phyloP scores from a whole-genome alignment of 1,284 basidiomycete genomes.

The Tilletiopsis washingtonensis region DNA sequence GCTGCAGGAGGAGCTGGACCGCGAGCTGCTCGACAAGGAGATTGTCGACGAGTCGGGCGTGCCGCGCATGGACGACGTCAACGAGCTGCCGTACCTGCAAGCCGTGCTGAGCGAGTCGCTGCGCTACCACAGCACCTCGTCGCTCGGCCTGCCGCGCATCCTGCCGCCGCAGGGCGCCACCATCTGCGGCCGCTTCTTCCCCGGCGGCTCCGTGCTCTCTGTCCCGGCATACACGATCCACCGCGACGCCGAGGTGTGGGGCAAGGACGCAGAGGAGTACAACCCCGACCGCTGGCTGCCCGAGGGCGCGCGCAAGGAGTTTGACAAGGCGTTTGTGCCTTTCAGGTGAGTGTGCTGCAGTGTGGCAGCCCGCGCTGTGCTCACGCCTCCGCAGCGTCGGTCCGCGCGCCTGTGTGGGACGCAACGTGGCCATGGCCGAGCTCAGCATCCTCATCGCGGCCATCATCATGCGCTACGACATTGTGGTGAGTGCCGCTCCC shows the following conservation, averaged over 20 bases:
- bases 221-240: slow-evolving; percentile 65
- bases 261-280: slow-evolving; percentile 66
- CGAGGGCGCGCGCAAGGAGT: slow-evolving; percentile 34
- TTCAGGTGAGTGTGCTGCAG: too few species aligned
- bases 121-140: slow-evolving; percentile 65
- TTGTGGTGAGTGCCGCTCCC: slow-evolving; percentile 9
- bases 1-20: slow-evolving; percentile 72
- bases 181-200: slow-evolving; percentile 53
- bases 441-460: slow-evolving; percentile 28
- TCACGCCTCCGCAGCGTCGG: too few species aligned
- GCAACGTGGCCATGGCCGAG: slow-evolving; percentile 38
- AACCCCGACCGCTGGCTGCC: slow-evolving; percentile 70
- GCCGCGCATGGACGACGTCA: slow-evolving; percentile 25
- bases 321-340: slow-evolving; percentile 37
- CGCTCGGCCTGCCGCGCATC: slow-evolving; percentile 59
- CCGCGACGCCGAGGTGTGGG: slow-evolving; percentile 64
- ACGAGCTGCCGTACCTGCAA: slow-evolving; percentile 53
- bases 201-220: slow-evolving; percentile 53
- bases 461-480: slow-evolving; percentile 30
- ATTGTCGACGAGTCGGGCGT: too few species aligned
- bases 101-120: slow-evolving; percentile 72
- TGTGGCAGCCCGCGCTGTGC: too few species aligned
- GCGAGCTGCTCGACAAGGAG: slow-evolving; percentile 41
- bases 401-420: slow-evolving; percentile 35
- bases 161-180: slow-evolving; percentile 27